Base-by-base conservation (phyloP, 176 grass and related monocot genomes). In the Zoysia pacifica region DNA sequence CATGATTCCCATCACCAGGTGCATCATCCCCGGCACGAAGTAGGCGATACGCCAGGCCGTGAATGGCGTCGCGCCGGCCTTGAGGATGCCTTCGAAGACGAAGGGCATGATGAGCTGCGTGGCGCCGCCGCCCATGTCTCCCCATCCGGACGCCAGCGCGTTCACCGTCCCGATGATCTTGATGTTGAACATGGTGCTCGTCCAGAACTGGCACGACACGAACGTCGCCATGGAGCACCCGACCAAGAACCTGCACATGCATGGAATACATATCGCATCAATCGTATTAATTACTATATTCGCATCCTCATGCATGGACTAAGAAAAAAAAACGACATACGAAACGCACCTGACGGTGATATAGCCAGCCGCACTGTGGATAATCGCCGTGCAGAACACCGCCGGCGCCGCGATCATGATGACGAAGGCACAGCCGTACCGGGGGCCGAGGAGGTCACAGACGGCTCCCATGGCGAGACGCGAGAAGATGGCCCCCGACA, bases 51-150 rank as follows among this genome's bases (percentile, higher is more conserved):
- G 79, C 94, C 94, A 97, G 0, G 94, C 94, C 0, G 76, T 74
- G 58, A 97, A 97, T 0, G 91, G 44, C 0, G 84, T 75, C 1
- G 87, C 84, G 5, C 94, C 94, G 39, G 81, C 74, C 58, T 81
- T 81, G 42, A 75, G 73, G 39, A 97, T 91, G 40, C 56, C 54
- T 7, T 97, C 89, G 83, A 91, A 97, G 4, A 93, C 91, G 1
- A 97, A 80, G 6, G 91, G 94, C 94, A 97, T 97, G 87, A 97
- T 81, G 12, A 97, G 89, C 51, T 97, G 94, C 20, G 94, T 97
- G 37, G 94, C 91, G 14, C 94, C 91, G 28, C 94, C 94, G 18
- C 94, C 91, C 91, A 97, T 93, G 86, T 97, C 89, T 0, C 91
- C 94, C 94, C 94, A 97, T 0, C 94, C 94, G 0, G 91, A 83